A percentile compares a stretch with the other conserved stretches of the same genome.
Evolutionary conservation across 2,329 filamentous ascomycete species (phyloP).

Genomic region (Aspergillus unguis): DNA sequence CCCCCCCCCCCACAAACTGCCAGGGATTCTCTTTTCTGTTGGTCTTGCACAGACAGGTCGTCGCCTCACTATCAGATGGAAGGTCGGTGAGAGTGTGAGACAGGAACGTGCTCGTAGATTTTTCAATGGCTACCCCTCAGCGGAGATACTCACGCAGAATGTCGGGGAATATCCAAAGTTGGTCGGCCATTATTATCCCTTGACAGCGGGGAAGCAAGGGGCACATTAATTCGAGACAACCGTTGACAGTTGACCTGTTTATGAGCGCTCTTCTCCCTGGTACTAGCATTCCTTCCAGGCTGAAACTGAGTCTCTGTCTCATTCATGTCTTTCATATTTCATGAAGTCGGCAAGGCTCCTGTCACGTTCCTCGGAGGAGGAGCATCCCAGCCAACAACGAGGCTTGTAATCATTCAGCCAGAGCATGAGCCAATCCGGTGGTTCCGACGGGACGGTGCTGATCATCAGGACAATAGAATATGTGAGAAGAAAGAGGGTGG

Average conservation of each 20-base stretch:
- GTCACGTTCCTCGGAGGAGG: slow-evolving; percentile 4
- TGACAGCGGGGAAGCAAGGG: slow-evolving; percentile 8
- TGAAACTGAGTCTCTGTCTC: not conserved
- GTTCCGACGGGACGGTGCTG: not conserved
- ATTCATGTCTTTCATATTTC: not conserved
- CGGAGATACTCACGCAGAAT: not conserved
- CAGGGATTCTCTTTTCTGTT: not conserved
- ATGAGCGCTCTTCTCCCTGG: not conserved
- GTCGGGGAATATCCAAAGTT: slow-evolving; percentile 4
- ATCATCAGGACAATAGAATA: slow-evolving; percentile 9
- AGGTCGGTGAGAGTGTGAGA: slow-evolving; percentile 7
- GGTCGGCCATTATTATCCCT: not conserved
- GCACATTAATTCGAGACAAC: slow-evolving; percentile 6
- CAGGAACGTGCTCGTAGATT: slow-evolving; percentile 5
- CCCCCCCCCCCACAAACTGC: slow-evolving; percentile 2
- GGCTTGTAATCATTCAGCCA: slow-evolving; percentile 3
- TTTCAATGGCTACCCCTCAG: not conserved
- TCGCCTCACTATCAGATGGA: slow-evolving; percentile 6
- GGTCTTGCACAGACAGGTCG: slow-evolving; percentile 6
- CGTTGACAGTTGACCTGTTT: not conserved
- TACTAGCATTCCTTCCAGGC: not conserved
- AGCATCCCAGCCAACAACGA: slow-evolving; percentile 6
- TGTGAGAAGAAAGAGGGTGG: slow-evolving; percentile 4
- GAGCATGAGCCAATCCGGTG: slow-evolving; percentile 10
- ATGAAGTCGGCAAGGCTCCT: not conserved